A percentile compares a stretch with the other conserved stretches of the same genome.
phyloP scores from a whole-genome alignment of 2,329 filamentous ascomycete genomes.

The Magnaporthales sp. region DNA sequence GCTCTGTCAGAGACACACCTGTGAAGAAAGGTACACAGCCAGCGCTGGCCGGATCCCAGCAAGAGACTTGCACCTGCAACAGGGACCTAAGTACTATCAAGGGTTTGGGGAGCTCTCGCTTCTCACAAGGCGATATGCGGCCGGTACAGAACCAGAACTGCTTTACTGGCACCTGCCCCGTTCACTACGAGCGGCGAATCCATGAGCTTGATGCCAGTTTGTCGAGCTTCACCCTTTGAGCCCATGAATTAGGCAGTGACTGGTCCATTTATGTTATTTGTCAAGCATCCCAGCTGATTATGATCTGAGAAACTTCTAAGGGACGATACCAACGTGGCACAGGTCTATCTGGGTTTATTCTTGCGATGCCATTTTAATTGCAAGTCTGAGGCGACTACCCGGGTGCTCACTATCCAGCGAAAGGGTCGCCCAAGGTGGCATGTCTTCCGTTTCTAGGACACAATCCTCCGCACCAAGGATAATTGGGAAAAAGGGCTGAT shows the following conservation, averaged over 20 bases:
- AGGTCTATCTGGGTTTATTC: not conserved
- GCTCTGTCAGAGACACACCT: too few relatives aligned
- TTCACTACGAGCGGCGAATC: not conserved
- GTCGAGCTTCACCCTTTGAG: not conserved
- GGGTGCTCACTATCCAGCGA: not conserved
- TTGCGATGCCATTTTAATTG: not conserved
- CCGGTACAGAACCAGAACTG: not conserved
- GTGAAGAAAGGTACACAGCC: too few relatives aligned
- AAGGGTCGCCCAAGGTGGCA: not conserved
- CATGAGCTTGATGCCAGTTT: not conserved
- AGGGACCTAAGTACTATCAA: not conserved
- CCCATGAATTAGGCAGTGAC: not conserved
- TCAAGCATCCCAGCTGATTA: not conserved
- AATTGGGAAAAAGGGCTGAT: not conserved
- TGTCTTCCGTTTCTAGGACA: not conserved
- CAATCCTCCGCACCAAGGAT: not conserved
- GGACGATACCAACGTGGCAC: not conserved
- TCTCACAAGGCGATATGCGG: not conserved
- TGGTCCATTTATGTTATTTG: too few relatives aligned
- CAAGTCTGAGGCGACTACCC: not conserved
- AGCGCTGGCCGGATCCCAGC: not conserved
- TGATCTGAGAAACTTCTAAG: not conserved
- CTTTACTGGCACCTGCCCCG: constrained; percentile 3
- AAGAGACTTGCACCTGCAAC: not conserved
- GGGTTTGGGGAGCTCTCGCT: constrained; percentile 2